Evolutionary conservation across 2,329 filamentous ascomycete species (phyloP), one percentile per base, ranked within the genome.

Genomic region (Fusarium fujikuroi): DNA sequence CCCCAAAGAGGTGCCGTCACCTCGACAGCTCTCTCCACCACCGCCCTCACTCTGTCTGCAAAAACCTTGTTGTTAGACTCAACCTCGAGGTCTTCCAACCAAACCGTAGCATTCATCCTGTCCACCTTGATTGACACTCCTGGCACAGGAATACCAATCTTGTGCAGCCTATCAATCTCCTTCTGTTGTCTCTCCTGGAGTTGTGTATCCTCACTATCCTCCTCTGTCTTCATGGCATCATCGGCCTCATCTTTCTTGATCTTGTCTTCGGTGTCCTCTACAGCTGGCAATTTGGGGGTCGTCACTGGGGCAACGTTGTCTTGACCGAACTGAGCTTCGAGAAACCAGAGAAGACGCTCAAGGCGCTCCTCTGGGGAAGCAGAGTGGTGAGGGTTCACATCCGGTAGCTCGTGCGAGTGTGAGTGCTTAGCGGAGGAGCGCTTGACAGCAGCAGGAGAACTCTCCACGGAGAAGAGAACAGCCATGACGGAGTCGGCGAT

Each of bases 401-500:
- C 75, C 19, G 75, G 81, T 69, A 91, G 89, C 83, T 87, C 70
- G 63, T 80, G 80, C 5, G 74, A 74, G 61, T 80, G 79, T 62
- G 75, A 79, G 78, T 82, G 78, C 34, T 82, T 81, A 63, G 80
- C 65, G 9, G 76, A 77, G 40, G 75, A 79, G 43, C 94, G 93
- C 83, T 96, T 97, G 57, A 99, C 95, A 18, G 96, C 95, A 19
- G 96, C 96, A 9, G 95, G 96, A 60, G 93, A 97, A 82, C 92
- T 97, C 83, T 99, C 96, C 28, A 97, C 93, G 0, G 93, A 95
- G 76, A 97, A 91, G 16, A 99, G 87, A 6, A 98, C 94, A 2
- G 95, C 95, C 87, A 98, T 94, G 61, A 98, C 93, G 21, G 96
- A 95, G 82, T 99, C 96, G n/a, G 96, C 96, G 78, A 99, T 97